Conservation (phyloP, 768 basidiomycete species). For the Lactarius evosmus region DNA sequence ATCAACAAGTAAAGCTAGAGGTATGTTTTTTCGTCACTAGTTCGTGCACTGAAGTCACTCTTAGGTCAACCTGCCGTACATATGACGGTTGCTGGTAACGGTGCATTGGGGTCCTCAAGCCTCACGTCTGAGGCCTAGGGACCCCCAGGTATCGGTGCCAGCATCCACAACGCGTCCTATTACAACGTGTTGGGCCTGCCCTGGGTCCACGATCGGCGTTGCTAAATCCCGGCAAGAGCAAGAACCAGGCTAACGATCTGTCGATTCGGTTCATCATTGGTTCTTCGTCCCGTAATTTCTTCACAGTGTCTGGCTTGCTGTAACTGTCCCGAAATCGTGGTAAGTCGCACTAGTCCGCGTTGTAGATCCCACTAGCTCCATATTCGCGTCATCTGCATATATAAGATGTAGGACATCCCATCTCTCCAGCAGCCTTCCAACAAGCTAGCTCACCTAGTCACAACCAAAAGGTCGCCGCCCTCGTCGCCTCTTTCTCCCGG, state of each 20-base stretch:
- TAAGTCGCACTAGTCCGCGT: slow-evolving; percentile 19
- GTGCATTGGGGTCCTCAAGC: background rate
- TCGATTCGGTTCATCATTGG: slow-evolving; percentile 8
- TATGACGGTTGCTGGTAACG: slow-evolving; percentile 12
- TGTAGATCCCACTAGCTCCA: slow-evolving; percentile 14
- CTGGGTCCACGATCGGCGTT: slow-evolving; percentile 18
- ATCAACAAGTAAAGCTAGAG: slow-evolving; percentile 12
- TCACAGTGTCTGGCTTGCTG: slow-evolving; percentile 2
- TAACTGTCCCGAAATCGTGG: slow-evolving; percentile 12
- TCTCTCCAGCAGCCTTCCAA: slow-evolving; percentile 13
- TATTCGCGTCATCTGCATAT: slow-evolving; percentile 16
- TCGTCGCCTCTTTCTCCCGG: background rate
- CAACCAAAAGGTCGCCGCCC: background rate
- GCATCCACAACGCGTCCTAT: slow-evolving; percentile 8
- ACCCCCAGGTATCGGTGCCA: slow-evolving; percentile 14
- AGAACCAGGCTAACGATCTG: slow-evolving; percentile 10
- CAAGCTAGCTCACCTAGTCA: slow-evolving; percentile 1
- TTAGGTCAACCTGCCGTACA: slow-evolving; percentile 25
- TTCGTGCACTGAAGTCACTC: slow-evolving; percentile 9
- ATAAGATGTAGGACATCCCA: slow-evolving; percentile 21
- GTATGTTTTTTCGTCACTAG: slow-evolving; percentile 23
- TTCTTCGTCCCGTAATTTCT: slow-evolving; percentile 6
- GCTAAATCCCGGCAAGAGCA: slow-evolving; percentile 15
- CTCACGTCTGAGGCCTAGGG: background rate
- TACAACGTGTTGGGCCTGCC: slow-evolving; percentile 18